Base-by-base conservation (phyloP, 2,329 filamentous ascomycete genomes). In the Trichoderma sp. region DNA sequence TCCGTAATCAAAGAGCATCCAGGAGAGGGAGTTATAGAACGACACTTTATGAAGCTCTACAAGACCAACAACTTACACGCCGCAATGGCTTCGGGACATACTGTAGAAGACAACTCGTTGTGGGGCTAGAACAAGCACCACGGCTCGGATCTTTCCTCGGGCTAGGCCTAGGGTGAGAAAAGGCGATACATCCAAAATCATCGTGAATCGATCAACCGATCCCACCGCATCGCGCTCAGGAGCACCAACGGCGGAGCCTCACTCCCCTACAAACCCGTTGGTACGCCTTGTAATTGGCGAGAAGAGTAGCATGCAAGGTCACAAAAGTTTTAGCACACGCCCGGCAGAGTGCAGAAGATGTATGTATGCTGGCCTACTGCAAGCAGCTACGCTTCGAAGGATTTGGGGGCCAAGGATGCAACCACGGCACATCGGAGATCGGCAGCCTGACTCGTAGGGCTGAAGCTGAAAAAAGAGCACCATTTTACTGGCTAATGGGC, bases 351-450 rank as follows among this genome's bases (percentile, higher is more conserved):
- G 47, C 63, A 55, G 30, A 61, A 61, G 39, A 43, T 43, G 53
- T 39, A 43, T 43, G 53, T 39, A 66, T 32, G 62, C 69, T 61
- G 39, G 39, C 62, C 55, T 66, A 50, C 53, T 59, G 62, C 62
- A 66, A 66, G 66, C n/a, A 50, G 69, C 36, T 61, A 71, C 69
- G 62, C 50, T 50, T 55, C 32, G 57, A 66, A 68, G 70, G 55
- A 59, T 71, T 71, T 71, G 70, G 70, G 70, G 70, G 70, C 70
- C 57, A 71, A 71, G 64, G 70, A 71, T 71, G 70, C 64, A 71
- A 71, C 70, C 70, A 68, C 57, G 65, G 57, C 64, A 32, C 63
- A 47, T 62, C 70, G 70, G 70, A 71, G 70, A 71, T 71, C 70
- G 70, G 70, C 70, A 71, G 57, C 32, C 68, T 53, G 39, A 61